A percentile compares a stretch with the other conserved stretches of the same genome.
phyloP scores from a whole-genome alignment of 768 basidiomycete species.

The Termitomyces sp. region DNA sequence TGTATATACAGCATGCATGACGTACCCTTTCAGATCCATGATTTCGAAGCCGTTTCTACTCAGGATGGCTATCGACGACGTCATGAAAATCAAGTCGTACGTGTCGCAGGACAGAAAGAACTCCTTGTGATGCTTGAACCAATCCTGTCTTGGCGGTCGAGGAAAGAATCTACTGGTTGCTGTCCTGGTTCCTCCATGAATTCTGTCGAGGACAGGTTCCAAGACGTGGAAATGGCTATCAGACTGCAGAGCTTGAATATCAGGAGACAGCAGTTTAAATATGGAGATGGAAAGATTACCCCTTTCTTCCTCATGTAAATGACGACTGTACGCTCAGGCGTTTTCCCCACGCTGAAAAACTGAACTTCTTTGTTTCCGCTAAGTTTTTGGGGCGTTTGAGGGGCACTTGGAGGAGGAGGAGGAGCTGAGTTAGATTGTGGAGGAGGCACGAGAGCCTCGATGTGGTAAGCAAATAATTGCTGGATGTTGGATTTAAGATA shows the following conservation, averaged over 20 bases:
- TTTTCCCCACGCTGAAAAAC: conserved; percentile 91
- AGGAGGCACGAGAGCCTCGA: conserved; percentile 93
- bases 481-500: conserved; percentile 22
- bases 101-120: conserved; percentile 87
- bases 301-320: conserved; percentile 97
- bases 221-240: conserved; percentile 92
- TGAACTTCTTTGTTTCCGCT: conserved; percentile 88
- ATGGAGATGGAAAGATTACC: conserved; percentile 40
- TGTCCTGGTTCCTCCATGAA: conserved; percentile 66
- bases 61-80: conserved; percentile 87
- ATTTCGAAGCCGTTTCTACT: conserved; percentile 96
- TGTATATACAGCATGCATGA: conserved; percentile 18
- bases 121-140: conserved; percentile 90
- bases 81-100: conserved; percentile 85
- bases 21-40: conserved; percentile 91
- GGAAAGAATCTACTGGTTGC: conserved; percentile 62
- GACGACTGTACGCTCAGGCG: conserved; percentile 83
- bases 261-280: background rate
- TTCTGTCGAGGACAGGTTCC: conserved; percentile 88
- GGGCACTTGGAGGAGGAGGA: too few relatives aligned
- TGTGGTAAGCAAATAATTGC: conserved; percentile 90
- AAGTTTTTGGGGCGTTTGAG: conserved; percentile 84
- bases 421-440: conserved; percentile 60
- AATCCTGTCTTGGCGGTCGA: conserved; percentile 71
- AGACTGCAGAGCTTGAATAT: conserved; percentile 32